Percentiles rank a stretch among this genome's conserved stretches.
Conservation (phyloP, 2,329 filamentous ascomycete genomes). For the Fusarium sp. region DNA sequence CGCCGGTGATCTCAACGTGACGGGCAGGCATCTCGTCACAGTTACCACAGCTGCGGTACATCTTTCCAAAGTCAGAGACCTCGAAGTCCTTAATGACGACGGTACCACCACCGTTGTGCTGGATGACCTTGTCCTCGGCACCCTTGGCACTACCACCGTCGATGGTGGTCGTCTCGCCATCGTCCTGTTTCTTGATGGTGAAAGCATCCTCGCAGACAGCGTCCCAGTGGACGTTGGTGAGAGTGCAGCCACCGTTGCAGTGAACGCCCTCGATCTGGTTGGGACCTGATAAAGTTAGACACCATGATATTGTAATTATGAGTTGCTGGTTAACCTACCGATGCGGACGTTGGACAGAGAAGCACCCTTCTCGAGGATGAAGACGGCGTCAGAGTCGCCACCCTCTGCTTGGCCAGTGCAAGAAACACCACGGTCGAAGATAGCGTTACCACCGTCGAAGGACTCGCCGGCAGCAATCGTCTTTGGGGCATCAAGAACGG, state of each 20-base stretch:
- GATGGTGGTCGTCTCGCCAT: slow-evolving; percentile 50
- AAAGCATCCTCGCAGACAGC: slow-evolving; percentile 61
- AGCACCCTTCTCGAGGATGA: slow-evolving; percentile 55
- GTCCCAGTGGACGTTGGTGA: slow-evolving; percentile 61
- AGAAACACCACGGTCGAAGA: slow-evolving; percentile 45
- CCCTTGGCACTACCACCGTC: slow-evolving; percentile 59
- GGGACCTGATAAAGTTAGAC: slow-evolving; percentile 31
- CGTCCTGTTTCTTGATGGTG: slow-evolving; percentile 42
- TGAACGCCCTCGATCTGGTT: slow-evolving; percentile 57
- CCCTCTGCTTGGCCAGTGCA: slow-evolving; percentile 45
- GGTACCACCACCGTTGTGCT: slow-evolving; percentile 41
- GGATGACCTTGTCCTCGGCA: slow-evolving; percentile 48
- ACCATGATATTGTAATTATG: accelerated
- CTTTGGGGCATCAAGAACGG: slow-evolving; percentile 41
- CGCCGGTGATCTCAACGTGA: slow-evolving; percentile 57
- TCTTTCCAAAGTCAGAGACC: slow-evolving; percentile 40
- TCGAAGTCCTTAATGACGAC: slow-evolving; percentile 42
- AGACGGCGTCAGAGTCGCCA: slow-evolving; percentile 55
- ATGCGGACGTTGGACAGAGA: slow-evolving; percentile 61
- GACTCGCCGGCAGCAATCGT: slow-evolving; percentile 43
- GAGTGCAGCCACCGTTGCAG: slow-evolving; percentile 56
- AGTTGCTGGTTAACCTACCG: slow-evolving; percentile 38
- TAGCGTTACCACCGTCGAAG: slow-evolving; percentile 47
- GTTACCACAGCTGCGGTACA: slow-evolving; percentile 55
- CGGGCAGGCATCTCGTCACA: slow-evolving; percentile 50